phyloP scores from a whole-genome alignment of 1,284 basidiomycete genomes.

The Fomitopsis schrenkii region DNA sequence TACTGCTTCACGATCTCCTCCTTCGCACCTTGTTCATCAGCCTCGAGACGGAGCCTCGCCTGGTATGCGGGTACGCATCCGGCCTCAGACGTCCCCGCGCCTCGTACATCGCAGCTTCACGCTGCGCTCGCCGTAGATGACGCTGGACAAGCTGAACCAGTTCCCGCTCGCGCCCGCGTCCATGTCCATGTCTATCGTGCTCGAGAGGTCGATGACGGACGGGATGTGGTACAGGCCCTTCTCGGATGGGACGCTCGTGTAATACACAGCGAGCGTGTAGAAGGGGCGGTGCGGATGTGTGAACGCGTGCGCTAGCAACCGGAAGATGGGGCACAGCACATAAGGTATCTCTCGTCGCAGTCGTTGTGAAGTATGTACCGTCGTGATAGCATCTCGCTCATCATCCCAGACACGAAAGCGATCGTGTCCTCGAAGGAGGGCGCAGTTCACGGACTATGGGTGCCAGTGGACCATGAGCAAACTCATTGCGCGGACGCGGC shows the following conservation, averaged over 20 bases:
- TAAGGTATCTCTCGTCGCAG: conserved; percentile 29
- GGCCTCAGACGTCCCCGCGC: conserved; percentile 9
- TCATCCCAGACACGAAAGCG: conserved; percentile 82
- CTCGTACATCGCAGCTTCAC: conserved; percentile 10
- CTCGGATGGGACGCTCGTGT: conserved; percentile 62
- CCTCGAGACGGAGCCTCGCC: conserved; percentile 25
- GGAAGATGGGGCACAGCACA: conserved; percentile 79
- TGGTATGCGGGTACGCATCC: conserved; percentile 22
- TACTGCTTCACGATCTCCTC: conserved; percentile 59
- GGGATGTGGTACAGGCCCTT: conserved; percentile 70
- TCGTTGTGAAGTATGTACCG: conserved; percentile 50
- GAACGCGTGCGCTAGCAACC: conserved; percentile 59
- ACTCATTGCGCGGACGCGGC: conserved; percentile 22
- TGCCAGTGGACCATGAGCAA: conserved; percentile 83
- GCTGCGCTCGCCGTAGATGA: conserved; percentile 16
- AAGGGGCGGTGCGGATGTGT: conserved; percentile 75
- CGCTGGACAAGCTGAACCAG: conserved; percentile 6
- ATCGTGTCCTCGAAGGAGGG: conserved; percentile 99
- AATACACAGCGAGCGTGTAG: conserved; percentile 88
- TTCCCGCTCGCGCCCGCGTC: conserved; percentile 20
- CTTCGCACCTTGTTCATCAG: conserved; percentile 23
- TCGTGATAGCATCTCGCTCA: conserved; percentile 70
- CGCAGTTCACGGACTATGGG: conserved; percentile 91
- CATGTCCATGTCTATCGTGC: conserved; percentile 33
- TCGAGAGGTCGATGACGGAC: conserved; percentile 78